Evolutionary conservation across 495 filamentous ascomycete species (phyloP).

Genomic region (Penicillium odoratum): DNA sequence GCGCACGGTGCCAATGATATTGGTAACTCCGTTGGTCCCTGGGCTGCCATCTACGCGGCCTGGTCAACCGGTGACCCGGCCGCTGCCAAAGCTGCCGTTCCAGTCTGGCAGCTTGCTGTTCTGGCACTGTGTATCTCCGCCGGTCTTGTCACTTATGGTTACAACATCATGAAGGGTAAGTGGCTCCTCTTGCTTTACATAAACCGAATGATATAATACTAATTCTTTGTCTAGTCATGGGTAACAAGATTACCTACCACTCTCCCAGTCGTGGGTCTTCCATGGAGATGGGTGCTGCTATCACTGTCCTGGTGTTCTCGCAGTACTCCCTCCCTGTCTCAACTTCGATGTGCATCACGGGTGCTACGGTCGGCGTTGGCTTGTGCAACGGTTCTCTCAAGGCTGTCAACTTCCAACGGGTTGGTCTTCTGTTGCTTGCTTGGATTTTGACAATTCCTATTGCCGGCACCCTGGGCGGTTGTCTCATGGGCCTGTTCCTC

Average conservation of each 20-base stretch:
- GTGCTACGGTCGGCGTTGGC: slow-evolving; percentile 57
- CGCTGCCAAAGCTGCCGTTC: slow-evolving; percentile 51
- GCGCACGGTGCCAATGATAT: slow-evolving; percentile 83
- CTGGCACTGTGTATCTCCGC: slow-evolving; percentile 52
- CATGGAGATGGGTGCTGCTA: slow-evolving; percentile 66
- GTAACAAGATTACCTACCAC: slow-evolving; percentile 68
- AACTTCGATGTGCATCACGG: slow-evolving; percentile 60
- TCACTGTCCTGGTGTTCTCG: slow-evolving; percentile 65
- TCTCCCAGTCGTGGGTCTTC: slow-evolving; percentile 60
- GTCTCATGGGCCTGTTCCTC: slow-evolving; percentile 61
- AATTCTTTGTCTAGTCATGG: slow-evolving; percentile 48
- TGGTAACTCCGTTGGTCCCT: slow-evolving; percentile 73
- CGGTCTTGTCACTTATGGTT: slow-evolving; percentile 63
- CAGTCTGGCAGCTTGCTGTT: slow-evolving; percentile 61
- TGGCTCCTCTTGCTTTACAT: not conserved
- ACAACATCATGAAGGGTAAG: slow-evolving; percentile 67
- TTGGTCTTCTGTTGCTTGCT: slow-evolving; percentile 51
- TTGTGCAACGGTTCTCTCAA: slow-evolving; percentile 57
- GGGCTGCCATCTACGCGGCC: slow-evolving; percentile 65
- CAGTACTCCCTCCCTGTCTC: slow-evolving; percentile 61
- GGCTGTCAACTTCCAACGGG: slow-evolving; percentile 64
- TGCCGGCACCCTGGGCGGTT: slow-evolving; percentile 58
- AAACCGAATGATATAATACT: slow-evolving; percentile 9
- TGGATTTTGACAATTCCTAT: slow-evolving; percentile 67
- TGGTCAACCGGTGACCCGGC: slow-evolving; percentile 57